These are phyloP conservation scores for Candida tropicalis DNA, from an alignment of 1,139 yeast genomes.

Conservation along the genomic window DNA sequence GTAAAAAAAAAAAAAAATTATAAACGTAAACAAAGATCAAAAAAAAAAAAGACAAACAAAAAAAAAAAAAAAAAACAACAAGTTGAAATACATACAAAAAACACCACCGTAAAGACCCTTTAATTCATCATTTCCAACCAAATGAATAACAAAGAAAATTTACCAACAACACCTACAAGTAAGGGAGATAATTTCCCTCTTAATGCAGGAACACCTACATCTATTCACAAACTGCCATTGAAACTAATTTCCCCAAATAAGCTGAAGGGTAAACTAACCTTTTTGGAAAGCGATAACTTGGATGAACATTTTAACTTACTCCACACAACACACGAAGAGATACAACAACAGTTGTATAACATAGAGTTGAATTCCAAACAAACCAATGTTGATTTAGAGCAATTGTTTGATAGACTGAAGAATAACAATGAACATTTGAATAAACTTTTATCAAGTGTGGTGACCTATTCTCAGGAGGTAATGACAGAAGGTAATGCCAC, in stretches of 20 bases:
- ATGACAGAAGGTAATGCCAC: constrained; percentile 43
- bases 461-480: constrained; percentile 37
- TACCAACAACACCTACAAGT: constrained; percentile 11
- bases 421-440: constrained; percentile 44
- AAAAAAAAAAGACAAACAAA: too few species aligned
- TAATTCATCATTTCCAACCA: too few species aligned
- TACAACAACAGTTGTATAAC: constrained; percentile 32
- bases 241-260: constrained; percentile 34
- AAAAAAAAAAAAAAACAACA: too few species aligned
- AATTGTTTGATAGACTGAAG: constrained; percentile 43
- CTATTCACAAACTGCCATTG: constrained; percentile 18
- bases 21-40: constrained; percentile 2
- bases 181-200: neutral
- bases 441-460: constrained; percentile 35
- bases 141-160: constrained; percentile 15
- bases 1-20: constrained; percentile 1
- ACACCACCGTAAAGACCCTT: neutral
- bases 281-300: constrained; percentile 32
- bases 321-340: constrained; percentile 29
- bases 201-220: constrained; percentile 5
- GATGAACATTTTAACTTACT: constrained; percentile 35
- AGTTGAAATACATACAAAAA: too few species aligned
- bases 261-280: constrained; percentile 26
- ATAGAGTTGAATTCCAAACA: constrained; percentile 40
- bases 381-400: constrained; percentile 37